phyloP scores from a whole-genome alignment of 2,329 filamentous ascomycete species.

The Pseudogymnoascus sp. region DNA sequence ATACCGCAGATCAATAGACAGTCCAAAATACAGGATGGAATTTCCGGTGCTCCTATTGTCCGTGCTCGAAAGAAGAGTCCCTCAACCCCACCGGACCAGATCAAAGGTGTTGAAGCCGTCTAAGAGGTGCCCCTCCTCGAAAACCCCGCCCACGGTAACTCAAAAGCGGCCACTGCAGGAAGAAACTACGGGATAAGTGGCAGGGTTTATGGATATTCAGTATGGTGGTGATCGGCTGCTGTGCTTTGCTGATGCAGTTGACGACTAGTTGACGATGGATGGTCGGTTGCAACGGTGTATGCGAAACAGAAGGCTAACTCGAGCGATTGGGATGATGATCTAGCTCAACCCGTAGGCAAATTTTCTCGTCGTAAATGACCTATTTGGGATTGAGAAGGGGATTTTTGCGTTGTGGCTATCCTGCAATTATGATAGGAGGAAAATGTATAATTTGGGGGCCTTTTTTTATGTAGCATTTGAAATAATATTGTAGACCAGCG shows the following conservation, averaged over 20 bases:
- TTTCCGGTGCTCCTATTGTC: background rate
- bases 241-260: background rate
- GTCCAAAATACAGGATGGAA: background rate
- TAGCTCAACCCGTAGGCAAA: background rate
- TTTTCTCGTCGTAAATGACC: background rate
- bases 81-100: background rate
- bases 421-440: background rate
- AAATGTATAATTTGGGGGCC: background rate
- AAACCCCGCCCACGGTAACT: background rate
- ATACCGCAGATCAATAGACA: background rate
- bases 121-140: background rate
- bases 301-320: background rate
- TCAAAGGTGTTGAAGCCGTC: background rate
- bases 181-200: background rate
- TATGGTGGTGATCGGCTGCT: background rate
- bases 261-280: background rate
- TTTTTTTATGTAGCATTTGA: background rate
- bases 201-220: background rate
- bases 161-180: background rate
- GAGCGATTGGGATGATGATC: background rate
- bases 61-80: background rate
- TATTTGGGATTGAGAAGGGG: background rate
- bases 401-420: background rate
- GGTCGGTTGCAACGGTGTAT: background rate
- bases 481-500: background rate